These are phyloP conservation scores for Colletotrichum higginsianum DNA, from an alignment of 2,329 filamentous ascomycete species.

Conservation along the genomic window DNA sequence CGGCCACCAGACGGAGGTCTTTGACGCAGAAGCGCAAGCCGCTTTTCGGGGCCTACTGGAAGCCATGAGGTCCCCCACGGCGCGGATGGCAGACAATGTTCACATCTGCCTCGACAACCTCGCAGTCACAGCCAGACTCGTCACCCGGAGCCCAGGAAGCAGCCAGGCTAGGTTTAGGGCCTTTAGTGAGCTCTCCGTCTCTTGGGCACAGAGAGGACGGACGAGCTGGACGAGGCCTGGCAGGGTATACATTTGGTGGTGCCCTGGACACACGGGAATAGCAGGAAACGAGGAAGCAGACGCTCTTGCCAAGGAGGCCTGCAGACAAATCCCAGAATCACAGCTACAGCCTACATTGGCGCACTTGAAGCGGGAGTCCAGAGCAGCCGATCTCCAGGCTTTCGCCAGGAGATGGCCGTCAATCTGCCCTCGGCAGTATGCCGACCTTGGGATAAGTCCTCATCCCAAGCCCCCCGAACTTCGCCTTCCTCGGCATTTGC, in stretches of 20 bases:
- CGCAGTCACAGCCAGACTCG: background rate
- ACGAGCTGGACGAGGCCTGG: background rate
- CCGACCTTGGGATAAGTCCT: background rate
- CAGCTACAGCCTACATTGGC: conserved; percentile 7
- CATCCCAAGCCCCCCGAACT: conserved; percentile 12
- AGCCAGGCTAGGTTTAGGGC: conserved; percentile 8
- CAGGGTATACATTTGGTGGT: conserved; percentile 7
- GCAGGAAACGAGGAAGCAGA: background rate
- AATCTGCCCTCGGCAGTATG: background rate
- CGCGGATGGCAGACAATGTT: background rate
- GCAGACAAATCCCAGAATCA: conserved; percentile 4
- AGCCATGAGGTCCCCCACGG: background rate
- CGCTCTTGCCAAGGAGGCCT: conserved; percentile 11
- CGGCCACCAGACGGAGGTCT: too few relatives aligned
- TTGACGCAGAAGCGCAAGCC: too few relatives aligned
- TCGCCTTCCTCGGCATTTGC: background rate
- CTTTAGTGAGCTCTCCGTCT: background rate
- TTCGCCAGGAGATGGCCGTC: conserved; percentile 8
- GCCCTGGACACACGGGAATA: background rate
- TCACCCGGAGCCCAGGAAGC: background rate
- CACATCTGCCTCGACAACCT: conserved; percentile 14
- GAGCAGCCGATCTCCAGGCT: background rate
- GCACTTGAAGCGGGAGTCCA: background rate
- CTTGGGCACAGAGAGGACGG: background rate
- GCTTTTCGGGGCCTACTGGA: too few relatives aligned